Conservation (phyloP, 331 rosid genomes). For the Phaseolus coccineus region DNA sequence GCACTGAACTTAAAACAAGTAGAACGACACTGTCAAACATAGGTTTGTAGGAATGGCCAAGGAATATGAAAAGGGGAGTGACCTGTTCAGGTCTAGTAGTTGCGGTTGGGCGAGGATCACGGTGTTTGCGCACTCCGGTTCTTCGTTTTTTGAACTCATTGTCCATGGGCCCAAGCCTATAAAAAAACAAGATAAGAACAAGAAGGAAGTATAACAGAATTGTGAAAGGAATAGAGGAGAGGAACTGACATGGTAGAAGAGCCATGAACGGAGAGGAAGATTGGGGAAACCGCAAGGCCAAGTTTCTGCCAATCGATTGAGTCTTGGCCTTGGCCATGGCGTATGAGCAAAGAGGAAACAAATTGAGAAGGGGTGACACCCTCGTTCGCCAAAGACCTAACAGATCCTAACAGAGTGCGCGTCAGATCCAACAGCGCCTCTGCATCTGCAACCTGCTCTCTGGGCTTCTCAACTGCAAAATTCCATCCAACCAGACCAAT, state of each 20-base stretch:
- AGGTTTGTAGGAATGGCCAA: background rate
- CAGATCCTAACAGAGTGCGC: conserved; percentile 61
- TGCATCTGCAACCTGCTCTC: conserved; percentile 92
- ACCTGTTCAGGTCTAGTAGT: conserved; percentile 78
- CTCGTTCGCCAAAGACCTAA: conserved; percentile 62
- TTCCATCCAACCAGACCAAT: background rate
- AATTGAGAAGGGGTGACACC: conserved; percentile 80
- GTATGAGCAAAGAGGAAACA: conserved; percentile 57
- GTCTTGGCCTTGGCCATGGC: conserved; percentile 47
- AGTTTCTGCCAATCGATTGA: conserved; percentile 60
- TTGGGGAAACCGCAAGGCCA: conserved; percentile 59
- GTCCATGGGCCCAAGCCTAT: conserved; percentile 90
- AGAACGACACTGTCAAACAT: background rate
- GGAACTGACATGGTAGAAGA: conserved; percentile 72
- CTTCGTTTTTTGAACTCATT: conserved; percentile 71
- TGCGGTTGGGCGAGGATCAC: conserved; percentile 38
- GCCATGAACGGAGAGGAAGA: conserved; percentile 66
- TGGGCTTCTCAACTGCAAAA: conserved; percentile 75
- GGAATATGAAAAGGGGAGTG: background rate
- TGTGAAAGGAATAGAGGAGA: background rate
- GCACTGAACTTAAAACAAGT: background rate
- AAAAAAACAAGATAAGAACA: background rate
- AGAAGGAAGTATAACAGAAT: background rate
- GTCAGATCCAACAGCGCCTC: conserved; percentile 80
- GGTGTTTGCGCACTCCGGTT: conserved; percentile 44